These are phyloP conservation scores for Pythium biforme DNA, from an alignment of 352 stramenopile species.

Conservation along the genomic window DNA sequence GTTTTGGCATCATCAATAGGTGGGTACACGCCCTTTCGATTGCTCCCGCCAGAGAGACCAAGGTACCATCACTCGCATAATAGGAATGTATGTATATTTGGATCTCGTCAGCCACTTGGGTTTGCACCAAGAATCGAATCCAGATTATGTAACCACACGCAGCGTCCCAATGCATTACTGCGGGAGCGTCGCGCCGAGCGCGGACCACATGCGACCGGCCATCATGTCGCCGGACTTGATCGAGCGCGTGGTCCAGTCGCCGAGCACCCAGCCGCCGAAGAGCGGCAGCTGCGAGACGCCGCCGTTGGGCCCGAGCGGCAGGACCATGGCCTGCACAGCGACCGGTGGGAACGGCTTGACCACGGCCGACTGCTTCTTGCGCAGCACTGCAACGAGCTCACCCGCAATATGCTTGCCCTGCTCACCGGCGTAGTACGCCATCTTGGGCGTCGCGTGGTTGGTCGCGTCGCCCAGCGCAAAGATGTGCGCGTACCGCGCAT, in stretches of 20 bases:
- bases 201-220: slow-evolving; percentile 8
- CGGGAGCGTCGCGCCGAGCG: slow-evolving; percentile 3
- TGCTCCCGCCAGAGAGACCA: too few species aligned
- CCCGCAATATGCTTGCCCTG: slow-evolving; percentile 43
- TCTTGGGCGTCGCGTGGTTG: slow-evolving; percentile 48
- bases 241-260: slow-evolving; percentile 46
- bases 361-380: slow-evolving; percentile 36
- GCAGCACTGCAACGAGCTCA: slow-evolving; percentile 35
- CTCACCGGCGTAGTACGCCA: slow-evolving; percentile 36
- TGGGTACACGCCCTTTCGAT: too few species aligned
- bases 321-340: slow-evolving; percentile 14
- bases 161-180: neutral
- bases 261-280: slow-evolving; percentile 45
- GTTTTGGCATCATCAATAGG: too few species aligned
- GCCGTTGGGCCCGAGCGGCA: slow-evolving; percentile 53
- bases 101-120: too few species aligned
- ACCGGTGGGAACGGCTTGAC: slow-evolving; percentile 35
- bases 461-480: slow-evolving; percentile 51
- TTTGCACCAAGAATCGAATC: too few species aligned
- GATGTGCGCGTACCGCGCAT: slow-evolving; percentile 39
- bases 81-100: too few species aligned
- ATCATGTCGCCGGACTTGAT: slow-evolving; percentile 52
- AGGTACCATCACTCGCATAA: too few species aligned
- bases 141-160: too few species aligned
- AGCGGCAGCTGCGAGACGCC: slow-evolving; percentile 54